These are phyloP conservation scores for Leptographium flavum DNA, from an alignment of 2,329 filamentous ascomycete genomes.

Conservation along the genomic window DNA sequence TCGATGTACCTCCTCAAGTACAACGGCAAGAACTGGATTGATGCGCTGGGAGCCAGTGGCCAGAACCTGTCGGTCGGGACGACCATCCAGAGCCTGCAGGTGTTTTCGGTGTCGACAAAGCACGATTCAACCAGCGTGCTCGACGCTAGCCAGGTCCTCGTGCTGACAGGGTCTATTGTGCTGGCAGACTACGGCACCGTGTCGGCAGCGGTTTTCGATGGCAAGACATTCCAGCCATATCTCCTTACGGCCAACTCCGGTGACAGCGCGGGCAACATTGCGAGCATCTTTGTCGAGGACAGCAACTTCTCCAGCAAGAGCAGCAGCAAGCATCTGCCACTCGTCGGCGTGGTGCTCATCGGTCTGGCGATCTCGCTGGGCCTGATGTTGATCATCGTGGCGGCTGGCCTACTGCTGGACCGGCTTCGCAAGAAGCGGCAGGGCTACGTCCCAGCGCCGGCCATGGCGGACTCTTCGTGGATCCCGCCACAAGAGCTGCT, in stretches of 20 bases:
- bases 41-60: slow-evolving; percentile 34
- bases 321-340: slow-evolving; percentile 41
- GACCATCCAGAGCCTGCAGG: slow-evolving; percentile 63
- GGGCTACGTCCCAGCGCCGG: slow-evolving; percentile 65
- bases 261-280: slow-evolving; percentile 57
- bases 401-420: slow-evolving; percentile 61
- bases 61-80: slow-evolving; percentile 50
- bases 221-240: slow-evolving; percentile 64
- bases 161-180: slow-evolving; percentile 73
- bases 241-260: slow-evolving; percentile 58
- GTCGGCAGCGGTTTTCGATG: slow-evolving; percentile 80
- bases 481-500: slow-evolving; percentile 48
- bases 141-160: slow-evolving; percentile 51
- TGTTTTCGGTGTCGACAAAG: slow-evolving; percentile 55
- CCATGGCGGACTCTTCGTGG: slow-evolving; percentile 43
- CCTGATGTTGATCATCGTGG: slow-evolving; percentile 63
- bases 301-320: slow-evolving; percentile 55
- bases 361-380: slow-evolving; percentile 64
- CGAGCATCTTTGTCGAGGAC: slow-evolving; percentile 71
- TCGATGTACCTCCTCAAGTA: slow-evolving; percentile 72
- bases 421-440: slow-evolving; percentile 62
- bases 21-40: slow-evolving; percentile 52
- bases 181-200: slow-evolving; percentile 65
- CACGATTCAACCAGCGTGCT: slow-evolving; percentile 55
- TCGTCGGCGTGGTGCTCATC: slow-evolving; percentile 70